These are phyloP conservation scores for Penicillium psychrofluorescens DNA, from an alignment of 495 filamentous ascomycete genomes.

Conservation along the genomic window DNA sequence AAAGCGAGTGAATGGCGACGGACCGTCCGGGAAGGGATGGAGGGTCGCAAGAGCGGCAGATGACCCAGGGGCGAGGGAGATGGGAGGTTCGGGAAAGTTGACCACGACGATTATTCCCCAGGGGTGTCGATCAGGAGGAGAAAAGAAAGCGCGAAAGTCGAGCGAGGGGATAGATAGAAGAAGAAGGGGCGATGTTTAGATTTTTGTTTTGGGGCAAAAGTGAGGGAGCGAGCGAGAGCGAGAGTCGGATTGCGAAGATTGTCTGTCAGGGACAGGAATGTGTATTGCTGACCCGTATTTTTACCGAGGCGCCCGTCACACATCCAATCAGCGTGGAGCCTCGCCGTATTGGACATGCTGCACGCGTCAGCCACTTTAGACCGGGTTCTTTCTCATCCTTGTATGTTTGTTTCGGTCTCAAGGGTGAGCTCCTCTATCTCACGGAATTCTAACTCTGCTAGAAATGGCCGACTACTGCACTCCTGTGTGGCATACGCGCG, in stretches of 20 bases:
- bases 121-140: neutral
- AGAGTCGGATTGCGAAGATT: neutral
- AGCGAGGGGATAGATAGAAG: constrained; percentile 12
- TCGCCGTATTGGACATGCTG: no score
- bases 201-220: neutral
- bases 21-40: no score
- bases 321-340: neutral
- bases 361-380: no score
- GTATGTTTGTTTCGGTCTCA: no score
- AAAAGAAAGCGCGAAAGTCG: constrained; percentile 6
- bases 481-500: constrained; percentile 13
- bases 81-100: neutral
- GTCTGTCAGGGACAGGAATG: neutral
- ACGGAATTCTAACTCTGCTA: no score
- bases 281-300: neutral
- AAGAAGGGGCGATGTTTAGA: constrained; percentile 1
- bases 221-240: constrained; percentile 1
- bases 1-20: no score
- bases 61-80: neutral
- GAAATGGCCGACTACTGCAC: no score
- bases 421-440: no score
- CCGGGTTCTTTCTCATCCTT: no score
- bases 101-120: no score
- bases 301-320: neutral
- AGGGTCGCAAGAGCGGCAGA: no score